phyloP scores from a whole-genome alignment of 2,329 filamentous ascomycete species.

The Cladobotryum protrusum region DNA sequence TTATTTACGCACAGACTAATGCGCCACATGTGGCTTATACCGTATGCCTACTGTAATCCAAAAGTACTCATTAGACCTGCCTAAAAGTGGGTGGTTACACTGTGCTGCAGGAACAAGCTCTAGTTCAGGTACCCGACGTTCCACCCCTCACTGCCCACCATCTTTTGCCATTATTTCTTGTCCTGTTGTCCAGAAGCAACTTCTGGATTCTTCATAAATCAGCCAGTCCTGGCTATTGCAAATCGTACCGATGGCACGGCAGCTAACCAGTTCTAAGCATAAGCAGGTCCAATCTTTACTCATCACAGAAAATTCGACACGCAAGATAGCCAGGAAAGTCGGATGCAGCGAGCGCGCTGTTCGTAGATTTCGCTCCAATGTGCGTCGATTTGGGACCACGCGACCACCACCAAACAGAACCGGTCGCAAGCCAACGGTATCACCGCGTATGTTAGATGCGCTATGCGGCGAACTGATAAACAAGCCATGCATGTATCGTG shows the following conservation, averaged over 20 bases:
- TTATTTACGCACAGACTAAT: too few species aligned
- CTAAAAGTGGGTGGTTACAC: too few species aligned
- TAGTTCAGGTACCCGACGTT: too few species aligned
- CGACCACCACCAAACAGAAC: neutral
- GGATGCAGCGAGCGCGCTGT: neutral
- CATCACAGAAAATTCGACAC: neutral
- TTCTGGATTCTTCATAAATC: neutral
- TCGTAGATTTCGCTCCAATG: neutral
- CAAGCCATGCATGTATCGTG: neutral
- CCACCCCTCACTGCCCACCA: too few species aligned
- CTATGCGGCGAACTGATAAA: neutral
- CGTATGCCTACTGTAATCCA: too few species aligned
- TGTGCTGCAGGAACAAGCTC: too few species aligned
- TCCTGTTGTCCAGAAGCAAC: neutral
- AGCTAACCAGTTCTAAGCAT: constrained; percentile 1
- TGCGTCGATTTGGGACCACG: neutral
- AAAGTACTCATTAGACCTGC: too few species aligned
- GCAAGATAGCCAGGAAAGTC: constrained; percentile 1
- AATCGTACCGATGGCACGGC: neutral
- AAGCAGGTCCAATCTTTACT: neutral
- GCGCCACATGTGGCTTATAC: too few species aligned
- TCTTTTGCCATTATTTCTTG: too few species aligned
- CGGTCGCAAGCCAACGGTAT: neutral
- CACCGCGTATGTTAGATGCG: neutral
- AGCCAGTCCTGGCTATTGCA: constrained; percentile 1